phyloP scores from a whole-genome alignment of 2,329 filamentous ascomycete species.

The Colletotrichum falcatum region DNA sequence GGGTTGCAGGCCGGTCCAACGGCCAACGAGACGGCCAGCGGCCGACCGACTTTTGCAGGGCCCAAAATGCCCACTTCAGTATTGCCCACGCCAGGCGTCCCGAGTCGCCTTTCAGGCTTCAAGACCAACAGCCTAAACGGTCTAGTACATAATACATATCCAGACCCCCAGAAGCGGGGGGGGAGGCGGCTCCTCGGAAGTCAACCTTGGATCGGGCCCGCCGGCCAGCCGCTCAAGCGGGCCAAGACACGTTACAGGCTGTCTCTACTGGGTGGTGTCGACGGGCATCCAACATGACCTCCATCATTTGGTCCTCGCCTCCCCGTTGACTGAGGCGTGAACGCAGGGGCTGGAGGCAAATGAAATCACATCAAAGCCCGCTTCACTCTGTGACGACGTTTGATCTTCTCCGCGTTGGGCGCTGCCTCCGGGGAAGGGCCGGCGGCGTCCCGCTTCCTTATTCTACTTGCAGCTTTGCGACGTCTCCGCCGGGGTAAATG shows the following conservation, averaged over 20 bases:
- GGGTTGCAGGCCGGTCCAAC: background rate
- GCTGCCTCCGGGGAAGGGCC: background rate
- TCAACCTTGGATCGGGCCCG: background rate
- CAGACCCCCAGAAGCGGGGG: background rate
- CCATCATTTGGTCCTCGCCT: background rate
- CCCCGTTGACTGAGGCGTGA: background rate
- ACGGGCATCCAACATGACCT: background rate
- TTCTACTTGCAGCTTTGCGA: background rate
- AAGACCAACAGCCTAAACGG: background rate
- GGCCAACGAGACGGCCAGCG: background rate
- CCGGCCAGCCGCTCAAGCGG: background rate
- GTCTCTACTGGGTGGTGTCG: background rate
- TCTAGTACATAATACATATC: background rate
- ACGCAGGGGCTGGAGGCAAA: background rate
- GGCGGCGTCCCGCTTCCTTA: background rate
- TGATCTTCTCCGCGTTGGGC: background rate
- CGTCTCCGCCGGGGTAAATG: background rate
- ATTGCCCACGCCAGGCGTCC: background rate
- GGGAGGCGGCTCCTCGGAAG: background rate
- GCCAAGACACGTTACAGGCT: background rate
- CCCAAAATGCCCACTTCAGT: background rate
- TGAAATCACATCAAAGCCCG: background rate
- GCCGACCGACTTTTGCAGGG: background rate
- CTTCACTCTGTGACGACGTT: background rate
- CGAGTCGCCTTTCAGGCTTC: too few species aligned